Evolutionary conservation across 257 asterid species (phyloP).

Genomic region (Solanum tarijense): DNA sequence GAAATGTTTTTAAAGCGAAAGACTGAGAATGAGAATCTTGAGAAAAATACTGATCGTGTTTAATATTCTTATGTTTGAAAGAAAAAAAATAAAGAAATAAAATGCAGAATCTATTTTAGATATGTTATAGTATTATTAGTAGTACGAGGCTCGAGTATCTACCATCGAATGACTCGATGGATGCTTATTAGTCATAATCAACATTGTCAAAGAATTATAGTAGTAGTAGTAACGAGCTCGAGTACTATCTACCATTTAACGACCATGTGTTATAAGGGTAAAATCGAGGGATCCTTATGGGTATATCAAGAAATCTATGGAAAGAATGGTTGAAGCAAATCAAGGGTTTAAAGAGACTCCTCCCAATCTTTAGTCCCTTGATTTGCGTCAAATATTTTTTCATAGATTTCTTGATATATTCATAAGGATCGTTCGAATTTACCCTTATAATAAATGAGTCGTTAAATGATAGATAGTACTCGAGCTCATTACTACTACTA

Average conservation of each 20-base stretch:
- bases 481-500: neutral
- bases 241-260: too few species aligned
- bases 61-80: neutral
- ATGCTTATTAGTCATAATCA: slow-evolving; percentile 15
- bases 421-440: slow-evolving; percentile 28
- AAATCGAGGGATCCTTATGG: too few species aligned
- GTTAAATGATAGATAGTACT: slow-evolving; percentile 6
- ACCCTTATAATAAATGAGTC: slow-evolving; percentile 3
- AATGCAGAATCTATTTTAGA: too few species aligned
- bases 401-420: slow-evolving; percentile 40
- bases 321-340: too few species aligned
- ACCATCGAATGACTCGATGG: slow-evolving; percentile 16
- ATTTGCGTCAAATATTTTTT: slow-evolving; percentile 42
- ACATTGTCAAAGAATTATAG: too few species aligned
- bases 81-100: neutral
- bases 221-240: too few species aligned
- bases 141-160: neutral
- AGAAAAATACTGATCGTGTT: neutral
- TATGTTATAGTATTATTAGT: neutral
- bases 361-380: slow-evolving; percentile 23
- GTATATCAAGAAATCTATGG: slow-evolving; percentile 12
- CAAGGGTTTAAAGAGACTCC: neutral
- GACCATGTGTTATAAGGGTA: too few species aligned
- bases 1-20: neutral
- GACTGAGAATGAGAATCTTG: too few species aligned